A percentile compares a stretch with the other conserved stretches of the same genome.
Conservation (phyloP, 1,139 yeast genomes). For the Spathaspora sp. region DNA sequence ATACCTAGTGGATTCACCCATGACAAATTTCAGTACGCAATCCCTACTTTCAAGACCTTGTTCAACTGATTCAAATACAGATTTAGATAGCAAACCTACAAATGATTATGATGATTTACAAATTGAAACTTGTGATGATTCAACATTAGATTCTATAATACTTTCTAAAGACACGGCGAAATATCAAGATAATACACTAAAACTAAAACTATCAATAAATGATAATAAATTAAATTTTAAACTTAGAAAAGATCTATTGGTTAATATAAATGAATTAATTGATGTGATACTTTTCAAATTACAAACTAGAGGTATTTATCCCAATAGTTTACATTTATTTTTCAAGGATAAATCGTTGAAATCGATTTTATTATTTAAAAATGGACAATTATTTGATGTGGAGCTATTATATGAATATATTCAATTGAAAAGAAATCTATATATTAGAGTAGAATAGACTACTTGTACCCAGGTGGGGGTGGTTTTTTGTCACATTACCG, state of each 20-base stretch:
- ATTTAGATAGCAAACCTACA: no score
- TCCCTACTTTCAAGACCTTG: no score
- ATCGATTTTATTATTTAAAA: slow-evolving; percentile 25
- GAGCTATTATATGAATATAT: slow-evolving; percentile 27
- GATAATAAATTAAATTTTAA: slow-evolving; percentile 13
- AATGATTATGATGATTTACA: neutral
- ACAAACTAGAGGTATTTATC: slow-evolving; percentile 16
- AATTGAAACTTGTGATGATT: neutral
- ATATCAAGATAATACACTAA: neutral
- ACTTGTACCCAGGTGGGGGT: no score
- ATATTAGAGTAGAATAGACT: slow-evolving; percentile 18
- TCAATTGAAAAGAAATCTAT: slow-evolving; percentile 25
- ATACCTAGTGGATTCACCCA: no score
- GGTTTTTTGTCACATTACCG: no score
- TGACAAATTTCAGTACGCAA: no score
- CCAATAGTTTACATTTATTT: slow-evolving; percentile 20
- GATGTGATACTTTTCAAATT: slow-evolving; percentile 24
- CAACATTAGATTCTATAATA: neutral
- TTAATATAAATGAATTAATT: slow-evolving; percentile 24
- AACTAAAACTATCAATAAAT: neutral
- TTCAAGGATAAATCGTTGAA: slow-evolving; percentile 25
- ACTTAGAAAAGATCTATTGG: slow-evolving; percentile 28
- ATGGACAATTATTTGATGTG: slow-evolving; percentile 3
- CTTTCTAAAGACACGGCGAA: neutral
- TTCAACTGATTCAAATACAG: neutral